Evolutionary conservation across 2,329 filamentous ascomycete species (phyloP), one percentile per base, ranked within the genome.

Genomic region (Fulvia fulva): DNA sequence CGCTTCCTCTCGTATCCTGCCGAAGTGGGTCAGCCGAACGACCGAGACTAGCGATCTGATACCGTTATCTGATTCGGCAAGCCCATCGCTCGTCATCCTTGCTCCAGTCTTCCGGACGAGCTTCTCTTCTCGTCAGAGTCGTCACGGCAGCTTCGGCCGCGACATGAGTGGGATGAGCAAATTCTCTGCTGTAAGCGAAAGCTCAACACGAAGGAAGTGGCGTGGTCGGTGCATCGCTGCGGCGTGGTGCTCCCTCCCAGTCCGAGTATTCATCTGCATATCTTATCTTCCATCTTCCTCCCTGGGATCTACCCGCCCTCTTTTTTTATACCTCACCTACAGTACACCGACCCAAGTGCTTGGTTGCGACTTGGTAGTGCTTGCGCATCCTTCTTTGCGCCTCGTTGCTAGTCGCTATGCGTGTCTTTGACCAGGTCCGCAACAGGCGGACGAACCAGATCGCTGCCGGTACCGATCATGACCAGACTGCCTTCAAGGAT

Each of bases 221-320:
- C 21, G 51, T 53, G 34, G 51, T 28, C 32, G 19, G 32, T 44
- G 34, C n/a, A n/a, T n/a, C n/a, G n/a, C n/a, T n/a, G n/a, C n/a
- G n/a, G n/a, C n/a, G n/a, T n/a, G n/a, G n/a, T n/a, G n/a, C n/a
- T n/a, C n/a, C n/a, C 51, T 53, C 25, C 23, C 2, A 21, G 21
- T 8, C 51, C 22, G 21, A 12, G 8, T 23, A 44, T 46, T 54
- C 52, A 54, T 41, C 34, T 19, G 14, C 28, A 44, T 50, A 56
- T 56, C 54, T 56, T 56, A 56, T 56, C 54, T 56, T 28, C 30
- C 30, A 32, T 50, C 47, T 50, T 32, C 37, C n/a, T 30, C 47
- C n/a, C 32, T 56, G 30, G 54, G 54, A 56, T 56, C 54, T 56
- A 56, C 54, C 54, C 54, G 54, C 44, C 25, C 25, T 34, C 26